Conservation (phyloP, 805 yeast species). For the Saturnispora mendoncae region DNA sequence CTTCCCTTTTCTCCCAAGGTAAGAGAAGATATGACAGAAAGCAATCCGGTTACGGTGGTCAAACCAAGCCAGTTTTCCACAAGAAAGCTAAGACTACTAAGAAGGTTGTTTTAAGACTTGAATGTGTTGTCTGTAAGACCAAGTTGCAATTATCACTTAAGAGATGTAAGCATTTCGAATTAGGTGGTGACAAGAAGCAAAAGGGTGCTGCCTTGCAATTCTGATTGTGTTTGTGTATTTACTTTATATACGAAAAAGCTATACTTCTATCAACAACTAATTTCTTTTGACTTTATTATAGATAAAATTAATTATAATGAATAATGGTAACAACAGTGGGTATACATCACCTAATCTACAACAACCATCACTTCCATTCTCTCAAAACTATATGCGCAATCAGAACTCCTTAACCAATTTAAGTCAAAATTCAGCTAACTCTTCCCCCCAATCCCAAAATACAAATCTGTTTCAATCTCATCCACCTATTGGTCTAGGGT, state of each 20-base stretch:
- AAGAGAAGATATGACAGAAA: slow-evolving; percentile 99
- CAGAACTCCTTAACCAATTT: not conserved
- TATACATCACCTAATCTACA: not conserved
- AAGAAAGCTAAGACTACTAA: slow-evolving; percentile 99
- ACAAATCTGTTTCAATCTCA: not conserved
- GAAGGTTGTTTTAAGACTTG: slow-evolving; percentile 98
- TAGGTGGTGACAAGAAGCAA: slow-evolving; percentile 99
- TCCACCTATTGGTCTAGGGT: not conserved
- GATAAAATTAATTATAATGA: not conserved
- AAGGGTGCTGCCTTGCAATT: slow-evolving; percentile 99
- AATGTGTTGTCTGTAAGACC: slow-evolving; percentile 98
- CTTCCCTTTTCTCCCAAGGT: slow-evolving; percentile 99
- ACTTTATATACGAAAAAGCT: not conserved
- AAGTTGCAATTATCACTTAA: slow-evolving; percentile 95
- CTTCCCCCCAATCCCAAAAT: not conserved
- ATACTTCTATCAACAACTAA: not conserved
- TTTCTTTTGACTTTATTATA: not conserved
- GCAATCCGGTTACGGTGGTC: slow-evolving; percentile 99
- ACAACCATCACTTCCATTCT: not conserved
- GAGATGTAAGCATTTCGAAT: slow-evolving; percentile 99
- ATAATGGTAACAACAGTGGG: not conserved
- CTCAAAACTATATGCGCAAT: not conserved
- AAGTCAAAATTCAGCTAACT: not conserved
- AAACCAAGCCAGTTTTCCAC: slow-evolving; percentile 99
- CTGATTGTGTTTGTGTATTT: slow-evolving; percentile 36